phyloP scores from a whole-genome alignment of 2,329 filamentous ascomycete genomes.

The Aureobasidium subglaciale region DNA sequence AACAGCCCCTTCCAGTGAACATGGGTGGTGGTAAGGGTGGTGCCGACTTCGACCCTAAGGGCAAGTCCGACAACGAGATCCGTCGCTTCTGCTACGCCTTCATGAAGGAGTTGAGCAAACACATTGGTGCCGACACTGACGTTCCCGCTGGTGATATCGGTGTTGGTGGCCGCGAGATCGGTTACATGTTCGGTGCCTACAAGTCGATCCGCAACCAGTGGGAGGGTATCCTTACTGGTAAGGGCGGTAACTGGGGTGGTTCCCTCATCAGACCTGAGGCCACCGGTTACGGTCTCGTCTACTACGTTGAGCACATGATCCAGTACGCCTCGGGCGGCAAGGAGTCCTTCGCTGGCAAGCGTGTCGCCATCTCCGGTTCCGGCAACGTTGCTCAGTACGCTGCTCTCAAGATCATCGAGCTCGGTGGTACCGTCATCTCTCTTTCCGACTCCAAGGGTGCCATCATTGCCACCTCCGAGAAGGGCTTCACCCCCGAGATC shows the following conservation, averaged over 20 bases:
- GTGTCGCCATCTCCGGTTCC: constrained; percentile 89
- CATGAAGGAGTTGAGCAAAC: constrained; percentile 91
- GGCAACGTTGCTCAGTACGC: constrained; percentile 98
- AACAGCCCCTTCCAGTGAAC: constrained; percentile 49
- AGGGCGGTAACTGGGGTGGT: constrained; percentile 89
- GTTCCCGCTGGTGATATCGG: constrained; percentile 97
- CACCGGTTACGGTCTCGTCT: constrained; percentile 92
- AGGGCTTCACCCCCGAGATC: constrained; percentile 70
- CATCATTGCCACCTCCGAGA: constrained; percentile 65
- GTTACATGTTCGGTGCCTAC: constrained; percentile 92
- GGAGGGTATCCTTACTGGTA: constrained; percentile 94
- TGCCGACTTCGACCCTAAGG: constrained; percentile 97
- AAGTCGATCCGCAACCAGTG: constrained; percentile 80
- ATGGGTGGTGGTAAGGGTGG: constrained; percentile 98
- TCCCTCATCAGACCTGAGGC: constrained; percentile 92
- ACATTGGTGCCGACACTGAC: constrained; percentile 94
- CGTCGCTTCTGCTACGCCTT: constrained; percentile 93
- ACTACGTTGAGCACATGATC: constrained; percentile 96
- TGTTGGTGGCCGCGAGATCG: constrained; percentile 85
- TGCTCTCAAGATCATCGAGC: constrained; percentile 91
- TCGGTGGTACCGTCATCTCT: constrained; percentile 85
- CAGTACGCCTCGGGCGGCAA: constrained; percentile 70
- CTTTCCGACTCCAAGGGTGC: constrained; percentile 88
- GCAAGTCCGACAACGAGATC: constrained; percentile 95
- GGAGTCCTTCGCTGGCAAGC: constrained; percentile 83